Evolutionary conservation across 2,329 filamentous ascomycete genomes (phyloP).

Genomic region (Cordyceps fumosorosea): DNA sequence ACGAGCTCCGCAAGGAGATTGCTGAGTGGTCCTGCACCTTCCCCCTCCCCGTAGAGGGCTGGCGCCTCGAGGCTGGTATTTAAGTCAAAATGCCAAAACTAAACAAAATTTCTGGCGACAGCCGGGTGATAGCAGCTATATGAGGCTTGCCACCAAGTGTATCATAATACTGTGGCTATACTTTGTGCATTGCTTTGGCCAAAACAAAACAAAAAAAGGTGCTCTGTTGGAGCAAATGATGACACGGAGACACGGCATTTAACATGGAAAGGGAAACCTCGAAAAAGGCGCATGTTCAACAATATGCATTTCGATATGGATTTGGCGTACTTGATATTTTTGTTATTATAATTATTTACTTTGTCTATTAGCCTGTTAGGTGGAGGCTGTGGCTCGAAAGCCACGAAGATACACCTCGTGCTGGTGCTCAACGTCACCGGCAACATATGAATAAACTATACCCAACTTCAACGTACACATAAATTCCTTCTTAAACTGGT

Average conservation of each 20-base stretch:
- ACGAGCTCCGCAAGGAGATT: conserved; percentile 83
- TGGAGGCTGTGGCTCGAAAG: background rate
- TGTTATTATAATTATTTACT: conserved; percentile 3
- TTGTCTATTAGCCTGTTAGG: background rate
- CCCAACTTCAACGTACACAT: conserved; percentile 8
- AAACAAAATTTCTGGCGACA: background rate
- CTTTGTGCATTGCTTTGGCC: background rate
- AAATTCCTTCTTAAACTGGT: background rate
- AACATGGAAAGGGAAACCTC: conserved; percentile 11
- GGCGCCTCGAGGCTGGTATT: conserved; percentile 55
- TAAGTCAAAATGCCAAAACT: conserved; percentile 28
- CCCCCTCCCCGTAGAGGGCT: conserved; percentile 81
- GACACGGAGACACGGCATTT: conserved; percentile 10
- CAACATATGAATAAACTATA: conserved; percentile 4
- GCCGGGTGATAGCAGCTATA: background rate
- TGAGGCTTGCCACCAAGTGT: background rate
- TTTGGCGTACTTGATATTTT: conserved; percentile 6
- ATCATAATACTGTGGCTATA: background rate
- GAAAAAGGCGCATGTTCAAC: conserved; percentile 14
- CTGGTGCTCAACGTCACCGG: conserved; percentile 12
- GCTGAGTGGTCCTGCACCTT: conserved; percentile 79
- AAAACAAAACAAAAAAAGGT: background rate
- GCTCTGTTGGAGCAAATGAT: conserved; percentile 1
- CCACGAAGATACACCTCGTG: background rate
- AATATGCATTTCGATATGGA: conserved; percentile 12